Conservation (phyloP, 768 basidiomycete genomes). For the Mycena rosella region DNA sequence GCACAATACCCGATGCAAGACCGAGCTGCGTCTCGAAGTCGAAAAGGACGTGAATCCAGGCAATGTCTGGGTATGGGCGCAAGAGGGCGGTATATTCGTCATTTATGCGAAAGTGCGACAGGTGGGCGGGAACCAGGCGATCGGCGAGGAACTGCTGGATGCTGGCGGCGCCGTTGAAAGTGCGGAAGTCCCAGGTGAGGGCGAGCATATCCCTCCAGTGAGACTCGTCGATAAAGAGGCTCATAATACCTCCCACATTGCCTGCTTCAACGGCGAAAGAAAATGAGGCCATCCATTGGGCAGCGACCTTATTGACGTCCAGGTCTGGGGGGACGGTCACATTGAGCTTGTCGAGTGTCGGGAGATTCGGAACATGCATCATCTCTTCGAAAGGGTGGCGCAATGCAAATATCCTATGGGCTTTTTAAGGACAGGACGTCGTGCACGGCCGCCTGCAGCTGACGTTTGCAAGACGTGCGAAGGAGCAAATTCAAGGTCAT, state of each 20-base stretch:
- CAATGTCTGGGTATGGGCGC: slow-evolving; percentile 55
- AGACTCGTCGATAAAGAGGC: slow-evolving; percentile 51
- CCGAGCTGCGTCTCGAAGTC: slow-evolving; percentile 43
- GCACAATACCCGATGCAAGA: slow-evolving; percentile 57
- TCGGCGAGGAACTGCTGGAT: slow-evolving; percentile 62
- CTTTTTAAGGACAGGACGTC: no score
- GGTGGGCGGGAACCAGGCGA: slow-evolving; percentile 50
- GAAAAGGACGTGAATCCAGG: slow-evolving; percentile 30
- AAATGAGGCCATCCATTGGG: slow-evolving; percentile 46
- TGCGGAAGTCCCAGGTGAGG: slow-evolving; percentile 74
- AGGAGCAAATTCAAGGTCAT: no score
- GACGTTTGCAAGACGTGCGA: no score
- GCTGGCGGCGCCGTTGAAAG: slow-evolving; percentile 58
- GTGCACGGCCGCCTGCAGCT: no score
- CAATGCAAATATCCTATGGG: not conserved
- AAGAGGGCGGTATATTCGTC: slow-evolving; percentile 31
- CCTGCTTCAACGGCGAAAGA: slow-evolving; percentile 26
- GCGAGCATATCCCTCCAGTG: slow-evolving; percentile 75
- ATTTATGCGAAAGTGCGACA: slow-evolving; percentile 40
- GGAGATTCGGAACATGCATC: slow-evolving; percentile 32
- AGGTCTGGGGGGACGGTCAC: slow-evolving; percentile 38
- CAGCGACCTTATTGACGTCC: slow-evolving; percentile 40
- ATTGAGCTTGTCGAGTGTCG: slow-evolving; percentile 45
- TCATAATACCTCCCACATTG: slow-evolving; percentile 47
- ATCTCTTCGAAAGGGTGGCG: not conserved